These are phyloP conservation scores for Erigeron canadensis DNA, from an alignment of 129 eudicot species.

Conservation along the genomic window DNA sequence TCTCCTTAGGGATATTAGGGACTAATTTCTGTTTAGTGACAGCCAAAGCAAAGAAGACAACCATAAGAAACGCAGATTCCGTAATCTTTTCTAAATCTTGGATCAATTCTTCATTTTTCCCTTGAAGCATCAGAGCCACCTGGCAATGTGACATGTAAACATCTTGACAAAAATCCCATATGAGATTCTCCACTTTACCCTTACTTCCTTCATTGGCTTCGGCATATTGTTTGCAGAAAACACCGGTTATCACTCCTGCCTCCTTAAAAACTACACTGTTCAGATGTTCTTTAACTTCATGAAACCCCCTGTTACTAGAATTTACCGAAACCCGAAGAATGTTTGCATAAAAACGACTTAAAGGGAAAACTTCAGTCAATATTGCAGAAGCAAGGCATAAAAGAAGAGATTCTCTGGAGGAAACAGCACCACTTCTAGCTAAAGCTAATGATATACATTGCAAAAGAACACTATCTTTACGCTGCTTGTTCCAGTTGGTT, in stretches of 20 bases:
- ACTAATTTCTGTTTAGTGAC: conserved; percentile 70
- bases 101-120: conserved; percentile 47
- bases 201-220: conserved; percentile 54
- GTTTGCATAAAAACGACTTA: conserved; percentile 44
- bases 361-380: conserved; percentile 72
- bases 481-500: conserved; percentile 23
- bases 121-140: conserved; percentile 57
- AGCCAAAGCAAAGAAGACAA: conserved; percentile 80
- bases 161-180: conserved; percentile 82
- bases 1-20: conserved; percentile 46
- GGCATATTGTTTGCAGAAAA: conserved; percentile 71
- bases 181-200: conserved; percentile 57
- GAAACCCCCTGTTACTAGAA: conserved; percentile 11
- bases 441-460: conserved; percentile 75
- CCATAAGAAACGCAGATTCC: conserved; percentile 91
- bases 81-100: conserved; percentile 77
- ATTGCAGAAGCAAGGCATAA: conserved; percentile 65
- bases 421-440: conserved; percentile 66
- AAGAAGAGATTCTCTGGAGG: conserved; percentile 46
- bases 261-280: conserved; percentile 65
- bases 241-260: conserved; percentile 81
- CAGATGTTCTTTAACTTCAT: conserved; percentile 61
- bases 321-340: conserved; percentile 38
- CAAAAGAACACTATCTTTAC: conserved; percentile 37
- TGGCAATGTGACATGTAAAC: conserved; percentile 71